phyloP scores from a whole-genome alignment of 352 stramenopile genomes.

The Pythium oligandrum region DNA sequence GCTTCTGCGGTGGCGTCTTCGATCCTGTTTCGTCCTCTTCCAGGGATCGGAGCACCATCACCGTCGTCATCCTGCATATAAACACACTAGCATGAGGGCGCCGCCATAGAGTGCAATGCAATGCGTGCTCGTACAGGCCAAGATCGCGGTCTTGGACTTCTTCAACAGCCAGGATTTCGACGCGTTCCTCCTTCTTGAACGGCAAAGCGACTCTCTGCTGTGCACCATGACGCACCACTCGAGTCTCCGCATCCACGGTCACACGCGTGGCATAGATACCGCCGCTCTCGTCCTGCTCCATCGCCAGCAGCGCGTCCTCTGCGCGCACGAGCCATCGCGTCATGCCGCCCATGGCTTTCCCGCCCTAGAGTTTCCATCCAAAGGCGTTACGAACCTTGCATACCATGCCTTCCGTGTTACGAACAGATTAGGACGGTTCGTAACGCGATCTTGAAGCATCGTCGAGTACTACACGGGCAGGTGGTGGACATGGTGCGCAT shows the following conservation, averaged over 20 bases:
- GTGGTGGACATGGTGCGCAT: constrained; percentile 15
- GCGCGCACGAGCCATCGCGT: constrained; percentile 4
- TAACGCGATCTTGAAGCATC: too few species aligned
- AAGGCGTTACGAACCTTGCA: too few species aligned
- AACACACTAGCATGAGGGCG: background rate
- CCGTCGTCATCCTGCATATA: constrained; percentile 4
- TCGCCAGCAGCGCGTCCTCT: constrained; percentile 10
- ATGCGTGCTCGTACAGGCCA: background rate
- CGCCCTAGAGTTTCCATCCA: background rate
- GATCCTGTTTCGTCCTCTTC: too few species aligned
- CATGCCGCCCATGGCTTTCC: constrained; percentile 5
- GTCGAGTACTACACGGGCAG: too few species aligned
- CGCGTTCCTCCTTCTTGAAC: too few species aligned
- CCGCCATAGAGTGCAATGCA: too few species aligned
- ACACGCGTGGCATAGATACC: constrained; percentile 4
- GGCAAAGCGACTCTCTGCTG: background rate
- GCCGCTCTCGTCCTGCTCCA: constrained; percentile 3
- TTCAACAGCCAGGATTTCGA: background rate
- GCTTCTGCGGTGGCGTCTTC: constrained; percentile 4
- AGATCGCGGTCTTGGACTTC: background rate
- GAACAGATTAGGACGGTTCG: too few species aligned
- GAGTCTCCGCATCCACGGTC: constrained; percentile 7
- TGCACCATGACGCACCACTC: constrained; percentile 10
- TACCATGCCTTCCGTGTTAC: too few species aligned
- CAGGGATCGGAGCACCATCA: constrained; percentile 7